These are phyloP conservation scores for Tympanopsis confertula DNA, from an alignment of 2,329 filamentous ascomycete genomes.

Conservation along the genomic window DNA sequence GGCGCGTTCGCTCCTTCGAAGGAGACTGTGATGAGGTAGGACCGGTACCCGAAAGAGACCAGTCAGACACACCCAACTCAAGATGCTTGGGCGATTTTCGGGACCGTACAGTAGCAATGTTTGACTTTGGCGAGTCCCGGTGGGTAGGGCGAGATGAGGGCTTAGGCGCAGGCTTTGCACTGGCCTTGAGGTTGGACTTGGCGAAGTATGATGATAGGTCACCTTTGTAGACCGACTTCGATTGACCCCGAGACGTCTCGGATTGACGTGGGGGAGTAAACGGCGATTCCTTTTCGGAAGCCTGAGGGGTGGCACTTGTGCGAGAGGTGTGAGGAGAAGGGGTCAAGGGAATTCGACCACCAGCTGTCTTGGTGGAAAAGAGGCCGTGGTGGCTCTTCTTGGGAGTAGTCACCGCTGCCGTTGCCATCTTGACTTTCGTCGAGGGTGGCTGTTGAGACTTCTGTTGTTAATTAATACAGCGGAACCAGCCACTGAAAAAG, in stretches of 20 bases:
- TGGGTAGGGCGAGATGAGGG: constrained; percentile 37
- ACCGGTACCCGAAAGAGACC: constrained; percentile 77
- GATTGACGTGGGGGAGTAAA: constrained; percentile 60
- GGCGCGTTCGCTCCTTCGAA: background rate
- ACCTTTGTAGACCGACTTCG: constrained; percentile 68
- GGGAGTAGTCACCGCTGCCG: constrained; percentile 72
- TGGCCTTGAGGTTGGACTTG: constrained; percentile 50
- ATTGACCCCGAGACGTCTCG: constrained; percentile 23
- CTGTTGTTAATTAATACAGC: too few relatives aligned
- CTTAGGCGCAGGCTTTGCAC: too few relatives aligned
- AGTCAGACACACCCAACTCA: constrained; percentile 86
- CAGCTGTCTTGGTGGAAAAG: constrained; percentile 84
- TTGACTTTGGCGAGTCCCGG: constrained; percentile 89
- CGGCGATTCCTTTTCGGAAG: constrained; percentile 56
- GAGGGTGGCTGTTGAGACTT: constrained; percentile 7
- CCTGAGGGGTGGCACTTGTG: constrained; percentile 32
- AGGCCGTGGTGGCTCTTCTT: constrained; percentile 89
- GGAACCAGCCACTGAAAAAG: background rate
- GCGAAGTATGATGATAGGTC: constrained; percentile 72
- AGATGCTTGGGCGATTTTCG: constrained; percentile 71
- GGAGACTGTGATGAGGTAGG: constrained; percentile 15
- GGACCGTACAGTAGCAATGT: constrained; percentile 66
- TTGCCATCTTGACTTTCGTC: constrained; percentile 66
- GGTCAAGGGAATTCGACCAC: constrained; percentile 86
- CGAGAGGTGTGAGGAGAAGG: constrained; percentile 73